Evolutionary conservation across 2,329 filamentous ascomycete genomes (phyloP).

Genomic region (Aspergillus brasiliensis): DNA sequence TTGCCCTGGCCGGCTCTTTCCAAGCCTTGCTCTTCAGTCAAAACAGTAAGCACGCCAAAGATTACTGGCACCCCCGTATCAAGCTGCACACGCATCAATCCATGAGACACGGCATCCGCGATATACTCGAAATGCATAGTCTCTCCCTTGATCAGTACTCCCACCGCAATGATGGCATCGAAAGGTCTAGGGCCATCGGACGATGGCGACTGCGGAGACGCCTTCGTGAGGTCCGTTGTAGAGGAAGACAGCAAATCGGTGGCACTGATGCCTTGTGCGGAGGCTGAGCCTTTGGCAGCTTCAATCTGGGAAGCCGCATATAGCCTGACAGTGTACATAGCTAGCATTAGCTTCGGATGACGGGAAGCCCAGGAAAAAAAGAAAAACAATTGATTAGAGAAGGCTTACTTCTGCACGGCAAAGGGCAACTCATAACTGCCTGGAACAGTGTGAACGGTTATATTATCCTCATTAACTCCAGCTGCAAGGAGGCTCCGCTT

Average conservation of each 20-base stretch:
- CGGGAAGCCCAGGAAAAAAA: background rate
- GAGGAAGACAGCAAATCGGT: constrained; percentile 63
- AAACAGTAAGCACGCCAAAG: constrained; percentile 86
- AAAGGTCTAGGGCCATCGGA: constrained; percentile 61
- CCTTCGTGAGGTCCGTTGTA: constrained; percentile 66
- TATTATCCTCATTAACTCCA: constrained; percentile 85
- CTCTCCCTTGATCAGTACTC: constrained; percentile 96
- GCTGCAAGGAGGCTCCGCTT: constrained; percentile 74
- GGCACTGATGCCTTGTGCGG: constrained; percentile 43
- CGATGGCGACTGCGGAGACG: constrained; percentile 38
- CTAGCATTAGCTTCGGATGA: background rate
- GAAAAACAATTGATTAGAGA: background rate
- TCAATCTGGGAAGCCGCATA: constrained; percentile 87
- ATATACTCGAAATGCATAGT: constrained; percentile 99
- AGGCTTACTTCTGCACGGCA: constrained; percentile 77
- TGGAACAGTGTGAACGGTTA: constrained; percentile 85
- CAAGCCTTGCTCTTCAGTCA: constrained; percentile 84
- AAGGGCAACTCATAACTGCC: constrained; percentile 94
- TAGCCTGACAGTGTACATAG: constrained; percentile 55
- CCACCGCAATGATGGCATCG: constrained; percentile 92
- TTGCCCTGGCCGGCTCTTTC: constrained; percentile 75
- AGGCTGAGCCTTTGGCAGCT: constrained; percentile 58
- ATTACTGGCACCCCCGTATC: constrained; percentile 87
- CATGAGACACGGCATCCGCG: constrained; percentile 83
- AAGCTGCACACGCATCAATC: constrained; percentile 90